phyloP scores from a whole-genome alignment of 2,329 filamentous ascomycete genomes.

The Arthrinium phaeospermum region DNA sequence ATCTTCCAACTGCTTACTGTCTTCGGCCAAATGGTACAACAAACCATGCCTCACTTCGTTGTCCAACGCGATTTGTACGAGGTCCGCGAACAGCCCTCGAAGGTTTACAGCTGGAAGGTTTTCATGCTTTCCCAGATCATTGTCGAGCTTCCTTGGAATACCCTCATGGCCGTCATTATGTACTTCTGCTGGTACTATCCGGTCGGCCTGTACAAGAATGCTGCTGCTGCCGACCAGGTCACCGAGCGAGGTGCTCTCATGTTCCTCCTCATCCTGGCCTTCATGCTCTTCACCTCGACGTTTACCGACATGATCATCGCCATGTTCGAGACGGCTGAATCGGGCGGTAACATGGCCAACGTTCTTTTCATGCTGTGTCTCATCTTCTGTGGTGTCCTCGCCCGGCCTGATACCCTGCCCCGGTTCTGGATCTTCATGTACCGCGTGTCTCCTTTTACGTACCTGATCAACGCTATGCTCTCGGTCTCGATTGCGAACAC shows the following conservation, averaged over 20 bases:
- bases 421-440: slow-evolving; percentile 80
- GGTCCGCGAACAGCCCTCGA: slow-evolving; percentile 78
- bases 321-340: slow-evolving; percentile 73
- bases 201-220: slow-evolving; percentile 75
- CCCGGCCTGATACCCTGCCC: slow-evolving; percentile 61
- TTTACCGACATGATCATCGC: slow-evolving; percentile 80
- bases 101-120: slow-evolving; percentile 81
- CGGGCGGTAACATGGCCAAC: slow-evolving; percentile 75
- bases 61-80: slow-evolving; percentile 81
- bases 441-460: slow-evolving; percentile 73
- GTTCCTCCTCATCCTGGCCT: slow-evolving; percentile 75
- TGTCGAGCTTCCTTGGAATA: slow-evolving; percentile 84
- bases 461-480: slow-evolving; percentile 69
- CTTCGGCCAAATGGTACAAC: slow-evolving; percentile 77
- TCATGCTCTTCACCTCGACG: slow-evolving; percentile 79
- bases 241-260: slow-evolving; percentile 74
- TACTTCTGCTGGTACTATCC: slow-evolving; percentile 85
- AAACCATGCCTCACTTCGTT: slow-evolving; percentile 83
- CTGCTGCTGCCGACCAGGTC: slow-evolving; percentile 62
- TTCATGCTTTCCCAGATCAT: slow-evolving; percentile 82
- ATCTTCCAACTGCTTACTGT: slow-evolving; percentile 82
- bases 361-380: slow-evolving; percentile 73
- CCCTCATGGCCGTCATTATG: slow-evolving; percentile 74
- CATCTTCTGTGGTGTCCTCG: slow-evolving; percentile 77
- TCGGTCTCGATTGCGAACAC: slow-evolving; percentile 66